A percentile compares a stretch with the other conserved stretches of the same genome.
Conservation (phyloP, 2,329 filamentous ascomycete genomes). For the Xylariaceae sp. region DNA sequence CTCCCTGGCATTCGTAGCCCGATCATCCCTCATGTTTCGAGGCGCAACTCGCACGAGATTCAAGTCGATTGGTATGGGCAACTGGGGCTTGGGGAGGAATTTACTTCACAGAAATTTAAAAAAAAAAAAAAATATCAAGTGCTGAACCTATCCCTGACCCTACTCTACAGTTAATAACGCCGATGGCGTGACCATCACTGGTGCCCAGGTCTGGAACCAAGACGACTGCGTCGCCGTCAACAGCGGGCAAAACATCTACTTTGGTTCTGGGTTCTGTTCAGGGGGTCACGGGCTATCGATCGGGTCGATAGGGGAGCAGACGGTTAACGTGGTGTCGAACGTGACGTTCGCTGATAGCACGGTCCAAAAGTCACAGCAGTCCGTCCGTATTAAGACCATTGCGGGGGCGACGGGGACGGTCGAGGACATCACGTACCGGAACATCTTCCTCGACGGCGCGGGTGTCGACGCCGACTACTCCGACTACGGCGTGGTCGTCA, state of each 20-base stretch:
- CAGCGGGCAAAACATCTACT: conserved; percentile 42
- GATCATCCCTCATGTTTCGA: background rate
- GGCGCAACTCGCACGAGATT: background rate
- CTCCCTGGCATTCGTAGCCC: background rate
- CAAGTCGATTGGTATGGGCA: no score
- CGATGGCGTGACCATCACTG: conserved; percentile 43
- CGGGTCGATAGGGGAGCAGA: conserved; percentile 16
- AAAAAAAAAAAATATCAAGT: no score
- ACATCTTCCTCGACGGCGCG: conserved; percentile 35
- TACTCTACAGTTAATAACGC: conserved; percentile 35
- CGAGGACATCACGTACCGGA: conserved; percentile 45
- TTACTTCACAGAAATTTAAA: background rate
- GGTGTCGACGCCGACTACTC: conserved; percentile 11
- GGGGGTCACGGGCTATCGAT: conserved; percentile 47
- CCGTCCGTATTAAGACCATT: conserved; percentile 54
- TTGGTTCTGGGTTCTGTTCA: conserved; percentile 40
- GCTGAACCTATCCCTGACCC: background rate
- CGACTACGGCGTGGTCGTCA: conserved; percentile 50
- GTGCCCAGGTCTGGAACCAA: conserved; percentile 50
- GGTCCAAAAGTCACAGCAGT: conserved; percentile 49
- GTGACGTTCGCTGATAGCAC: conserved; percentile 46
- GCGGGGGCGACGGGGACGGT: conserved; percentile 47
- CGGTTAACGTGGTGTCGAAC: conserved; percentile 45
- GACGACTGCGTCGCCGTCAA: conserved; percentile 56
- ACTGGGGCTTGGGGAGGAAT: no score